Percentiles rank a stretch among this genome's conserved stretches.
Evolutionary conservation across 306 rosid species (phyloP).

Genomic region (Pueraria montana): DNA sequence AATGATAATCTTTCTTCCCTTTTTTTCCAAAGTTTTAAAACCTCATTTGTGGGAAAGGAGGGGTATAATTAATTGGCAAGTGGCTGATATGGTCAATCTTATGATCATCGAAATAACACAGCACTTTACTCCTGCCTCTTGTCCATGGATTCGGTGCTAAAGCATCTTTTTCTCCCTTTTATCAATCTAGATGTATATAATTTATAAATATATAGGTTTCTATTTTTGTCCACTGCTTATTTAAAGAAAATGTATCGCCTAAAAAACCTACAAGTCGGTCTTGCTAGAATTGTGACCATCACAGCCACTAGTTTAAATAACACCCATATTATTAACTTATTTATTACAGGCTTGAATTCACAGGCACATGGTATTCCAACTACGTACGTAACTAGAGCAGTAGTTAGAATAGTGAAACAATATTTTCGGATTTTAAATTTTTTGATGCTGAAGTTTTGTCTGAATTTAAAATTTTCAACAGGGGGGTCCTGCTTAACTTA

Average conservation of each 20-base stretch:
- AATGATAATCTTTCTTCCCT: background rate
- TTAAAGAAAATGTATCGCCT: background rate
- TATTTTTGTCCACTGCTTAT: background rate
- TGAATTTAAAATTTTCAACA: slow-evolving; percentile 41
- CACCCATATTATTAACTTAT: slow-evolving; percentile 21
- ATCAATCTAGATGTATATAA: background rate
- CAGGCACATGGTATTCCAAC: slow-evolving; percentile 65
- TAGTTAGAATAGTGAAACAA: slow-evolving; percentile 50
- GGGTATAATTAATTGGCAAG: slow-evolving; percentile 39
- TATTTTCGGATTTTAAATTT: slow-evolving; percentile 39
- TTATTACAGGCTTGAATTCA: slow-evolving; percentile 57
- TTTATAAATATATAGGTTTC: background rate
- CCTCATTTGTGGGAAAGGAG: slow-evolving; percentile 31
- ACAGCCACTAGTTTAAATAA: slow-evolving; percentile 26
- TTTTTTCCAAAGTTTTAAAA: background rate
- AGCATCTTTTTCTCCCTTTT: slow-evolving; percentile 48
- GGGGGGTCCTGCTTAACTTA: slow-evolving; percentile 46
- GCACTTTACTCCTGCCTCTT: slow-evolving; percentile 41
- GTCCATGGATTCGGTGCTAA: slow-evolving; percentile 52
- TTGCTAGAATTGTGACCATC: slow-evolving; percentile 34
- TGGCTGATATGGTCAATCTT: slow-evolving; percentile 54
- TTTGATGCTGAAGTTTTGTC: slow-evolving; percentile 24
- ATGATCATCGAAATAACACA: slow-evolving; percentile 42
- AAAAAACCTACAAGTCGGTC: slow-evolving; percentile 8
- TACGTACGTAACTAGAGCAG: slow-evolving; percentile 50